A percentile compares a stretch with the other conserved stretches of the same genome.
These are phyloP conservation scores for Wickerhamomyces canadensis DNA, from an alignment of 805 yeast genomes.

Conservation along the genomic window DNA sequence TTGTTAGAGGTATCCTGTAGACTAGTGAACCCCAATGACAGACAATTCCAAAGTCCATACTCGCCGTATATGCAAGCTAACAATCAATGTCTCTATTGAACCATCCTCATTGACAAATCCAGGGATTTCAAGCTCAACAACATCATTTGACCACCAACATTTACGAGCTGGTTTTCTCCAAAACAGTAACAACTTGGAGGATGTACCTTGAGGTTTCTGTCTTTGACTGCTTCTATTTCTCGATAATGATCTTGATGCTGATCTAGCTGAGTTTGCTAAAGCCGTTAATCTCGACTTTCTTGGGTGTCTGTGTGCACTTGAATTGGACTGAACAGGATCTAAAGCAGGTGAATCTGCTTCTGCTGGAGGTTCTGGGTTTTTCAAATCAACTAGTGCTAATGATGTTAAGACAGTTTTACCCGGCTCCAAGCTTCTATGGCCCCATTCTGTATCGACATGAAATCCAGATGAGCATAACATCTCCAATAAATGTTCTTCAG, in stretches of 20 bases:
- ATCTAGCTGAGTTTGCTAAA: constrained; percentile 47
- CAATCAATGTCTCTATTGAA: constrained; percentile 29
- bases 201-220: constrained; percentile 33
- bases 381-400: constrained; percentile 62
- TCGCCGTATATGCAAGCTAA: constrained; percentile 80
- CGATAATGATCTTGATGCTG: constrained; percentile 29
- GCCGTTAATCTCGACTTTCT: constrained; percentile 54
- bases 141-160: constrained; percentile 92
- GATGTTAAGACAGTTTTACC: constrained; percentile 83
- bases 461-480: constrained; percentile 94
- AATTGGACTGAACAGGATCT: constrained; percentile 37
- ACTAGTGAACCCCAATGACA: constrained; percentile 70
- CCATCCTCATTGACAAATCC: constrained; percentile 27
- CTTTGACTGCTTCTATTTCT: constrained; percentile 7
- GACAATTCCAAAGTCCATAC: constrained; percentile 96
- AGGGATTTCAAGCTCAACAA: constrained; percentile 37
- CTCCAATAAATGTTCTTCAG: constrained; percentile 90
- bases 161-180: constrained; percentile 99
- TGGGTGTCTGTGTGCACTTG: constrained; percentile 30
- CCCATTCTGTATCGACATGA: constrained; percentile 66
- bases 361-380: constrained; percentile 25
- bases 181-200: constrained; percentile 71
- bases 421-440: constrained; percentile 82
- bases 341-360: constrained; percentile 31
- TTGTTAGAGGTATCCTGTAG: too few relatives aligned